These are phyloP conservation scores for Vitis hybrid DNA, from an alignment of 177 flowering plant species.

Conservation along the genomic window DNA sequence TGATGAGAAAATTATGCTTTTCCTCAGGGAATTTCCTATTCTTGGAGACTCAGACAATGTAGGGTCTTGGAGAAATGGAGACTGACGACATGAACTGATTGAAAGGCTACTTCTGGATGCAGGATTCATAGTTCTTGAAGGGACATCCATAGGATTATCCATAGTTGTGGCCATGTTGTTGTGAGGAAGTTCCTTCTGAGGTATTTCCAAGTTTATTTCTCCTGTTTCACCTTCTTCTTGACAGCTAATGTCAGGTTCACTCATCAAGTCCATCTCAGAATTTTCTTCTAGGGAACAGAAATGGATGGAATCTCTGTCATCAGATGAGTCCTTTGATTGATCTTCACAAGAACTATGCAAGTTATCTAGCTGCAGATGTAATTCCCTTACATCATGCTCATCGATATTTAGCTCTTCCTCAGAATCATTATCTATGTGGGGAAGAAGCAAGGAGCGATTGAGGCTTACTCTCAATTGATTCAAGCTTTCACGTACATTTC, in stretches of 20 bases:
- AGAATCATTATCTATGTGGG: constrained; percentile 47
- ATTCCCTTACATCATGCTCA: constrained; percentile 63
- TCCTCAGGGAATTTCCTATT: constrained; percentile 46
- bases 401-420: constrained; percentile 47
- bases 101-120: constrained; percentile 43
- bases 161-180: constrained; percentile 14
- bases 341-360: constrained; percentile 45
- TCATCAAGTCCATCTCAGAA: constrained; percentile 47
- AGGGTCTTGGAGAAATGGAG: constrained; percentile 60
- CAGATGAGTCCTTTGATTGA: constrained; percentile 28
- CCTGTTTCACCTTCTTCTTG: constrained; percentile 45
- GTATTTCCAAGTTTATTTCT: constrained; percentile 28
- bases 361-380: constrained; percentile 47
- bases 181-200: constrained; percentile 10
- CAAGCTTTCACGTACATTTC: constrained; percentile 68
- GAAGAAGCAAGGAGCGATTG: constrained; percentile 72
- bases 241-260: constrained; percentile 47
- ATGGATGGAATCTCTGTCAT: constrained; percentile 32
- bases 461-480: constrained; percentile 79
- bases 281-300: constrained; percentile 47
- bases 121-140: constrained; percentile 17
- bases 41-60: constrained; percentile 77
- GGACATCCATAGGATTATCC: constrained; percentile 2
- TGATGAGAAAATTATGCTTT: constrained; percentile 38
- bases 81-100: constrained; percentile 30